Conservation (phyloP, 2,329 filamentous ascomycete genomes). For the Dactylellina leptospora region DNA sequence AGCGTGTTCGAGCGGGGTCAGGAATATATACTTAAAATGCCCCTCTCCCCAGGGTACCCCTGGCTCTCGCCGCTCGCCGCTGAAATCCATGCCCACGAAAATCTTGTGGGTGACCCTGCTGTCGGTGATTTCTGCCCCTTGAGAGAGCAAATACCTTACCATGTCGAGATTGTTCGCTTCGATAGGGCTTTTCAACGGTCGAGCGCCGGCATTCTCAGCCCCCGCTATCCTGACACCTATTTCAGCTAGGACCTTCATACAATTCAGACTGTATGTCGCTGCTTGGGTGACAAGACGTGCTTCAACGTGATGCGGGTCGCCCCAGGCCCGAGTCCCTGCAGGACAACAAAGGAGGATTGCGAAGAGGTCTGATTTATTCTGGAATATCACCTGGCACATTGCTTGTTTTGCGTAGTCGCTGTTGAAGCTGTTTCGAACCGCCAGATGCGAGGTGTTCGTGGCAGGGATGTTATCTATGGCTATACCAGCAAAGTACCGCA, state of each 20-base stretch:
- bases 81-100: neutral
- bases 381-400: constrained; percentile 7
- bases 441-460: neutral
- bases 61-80: neutral
- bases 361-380: neutral
- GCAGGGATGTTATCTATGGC: neutral
- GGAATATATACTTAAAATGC: neutral
- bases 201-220: neutral
- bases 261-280: neutral
- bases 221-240: neutral
- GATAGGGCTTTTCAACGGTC: neutral
- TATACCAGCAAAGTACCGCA: neutral
- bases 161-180: neutral
- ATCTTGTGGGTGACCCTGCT: neutral
- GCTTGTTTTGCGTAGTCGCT: neutral
- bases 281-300: neutral
- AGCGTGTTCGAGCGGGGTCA: constrained; percentile 2
- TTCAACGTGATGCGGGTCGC: neutral
- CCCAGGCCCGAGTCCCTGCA: neutral
- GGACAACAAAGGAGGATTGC: neutral
- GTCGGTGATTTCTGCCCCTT: neutral
- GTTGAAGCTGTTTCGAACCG: neutral
- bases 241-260: neutral
- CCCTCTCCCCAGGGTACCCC: neutral
- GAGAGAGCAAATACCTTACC: neutral